phyloP scores from a whole-genome alignment of 2,329 filamentous ascomycete genomes.

The Ustilaginoidea virens region DNA sequence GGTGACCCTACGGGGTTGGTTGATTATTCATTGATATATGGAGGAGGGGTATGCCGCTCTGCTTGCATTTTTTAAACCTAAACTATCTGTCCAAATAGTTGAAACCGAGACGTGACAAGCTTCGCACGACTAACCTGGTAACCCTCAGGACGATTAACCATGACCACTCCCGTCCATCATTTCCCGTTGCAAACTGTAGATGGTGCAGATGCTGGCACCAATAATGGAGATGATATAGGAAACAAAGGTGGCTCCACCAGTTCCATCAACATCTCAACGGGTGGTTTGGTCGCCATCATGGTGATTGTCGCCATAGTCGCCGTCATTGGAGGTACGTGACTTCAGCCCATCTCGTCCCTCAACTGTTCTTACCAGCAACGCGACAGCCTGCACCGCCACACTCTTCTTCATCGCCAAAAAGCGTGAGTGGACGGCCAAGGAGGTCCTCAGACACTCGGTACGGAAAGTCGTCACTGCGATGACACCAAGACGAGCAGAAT shows the following conservation, averaged over 20 bases:
- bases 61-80: no score
- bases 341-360: not conserved
- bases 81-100: conserved; percentile 1
- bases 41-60: no score
- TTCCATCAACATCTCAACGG: conserved; percentile 48
- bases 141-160: no score
- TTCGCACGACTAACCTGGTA: no score
- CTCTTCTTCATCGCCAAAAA: conserved; percentile 75
- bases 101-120: no score
- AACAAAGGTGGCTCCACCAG: conserved; percentile 41
- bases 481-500: conserved; percentile 46
- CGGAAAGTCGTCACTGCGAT: conserved; percentile 44
- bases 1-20: no score
- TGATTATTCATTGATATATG: not conserved
- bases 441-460: conserved; percentile 54
- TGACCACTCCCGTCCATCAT: conserved; percentile 19
- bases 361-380: not conserved
- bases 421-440: conserved; percentile 65
- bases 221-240: conserved; percentile 40
- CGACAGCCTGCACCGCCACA: conserved; percentile 44
- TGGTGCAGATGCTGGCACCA: conserved; percentile 17
- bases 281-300: conserved; percentile 59
- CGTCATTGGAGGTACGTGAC: conserved; percentile 49
- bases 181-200: conserved; percentile 28
- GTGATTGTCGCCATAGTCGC: conserved; percentile 52